These are phyloP conservation scores for Mesostigma viride DNA, from an alignment of 139 green algal species.

Conservation along the genomic window DNA sequence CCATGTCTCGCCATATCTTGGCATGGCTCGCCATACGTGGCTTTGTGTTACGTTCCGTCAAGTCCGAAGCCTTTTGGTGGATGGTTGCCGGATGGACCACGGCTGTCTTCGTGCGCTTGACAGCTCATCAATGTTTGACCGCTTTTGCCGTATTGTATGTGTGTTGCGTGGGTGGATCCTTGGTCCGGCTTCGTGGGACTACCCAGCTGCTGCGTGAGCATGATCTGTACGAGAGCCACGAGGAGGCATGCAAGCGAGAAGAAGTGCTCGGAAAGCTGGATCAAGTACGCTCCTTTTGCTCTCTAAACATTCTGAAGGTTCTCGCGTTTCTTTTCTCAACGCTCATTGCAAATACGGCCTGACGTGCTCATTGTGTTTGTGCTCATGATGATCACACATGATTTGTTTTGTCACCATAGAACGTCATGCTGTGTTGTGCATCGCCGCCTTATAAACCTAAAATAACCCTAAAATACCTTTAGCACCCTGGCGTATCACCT, in stretches of 20 bases:
- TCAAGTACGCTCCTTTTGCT: constrained; percentile 17
- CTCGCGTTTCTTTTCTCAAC: neutral
- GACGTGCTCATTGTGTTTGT: neutral
- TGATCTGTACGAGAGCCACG: constrained; percentile 47
- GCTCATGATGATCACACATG: neutral
- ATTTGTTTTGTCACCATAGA: neutral
- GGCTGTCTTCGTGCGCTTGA: no score
- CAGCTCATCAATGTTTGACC: neutral
- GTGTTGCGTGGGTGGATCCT: neutral
- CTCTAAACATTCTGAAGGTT: no score
- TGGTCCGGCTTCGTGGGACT: neutral
- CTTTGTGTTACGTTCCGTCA: neutral
- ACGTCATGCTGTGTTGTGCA: neutral
- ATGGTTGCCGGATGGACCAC: neutral
- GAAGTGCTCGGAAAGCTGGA: constrained; percentile 43
- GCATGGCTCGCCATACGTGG: no score
- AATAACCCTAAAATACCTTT: neutral
- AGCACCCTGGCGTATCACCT: no score
- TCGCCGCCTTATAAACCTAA: neutral
- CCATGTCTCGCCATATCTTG: no score
- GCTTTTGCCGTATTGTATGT: neutral
- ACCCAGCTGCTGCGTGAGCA: constrained; percentile 39
- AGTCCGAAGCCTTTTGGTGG: neutral
- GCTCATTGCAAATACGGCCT: neutral
- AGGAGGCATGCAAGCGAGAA: constrained; percentile 43